Evolutionary conservation across 139 green algal species (phyloP), one percentile per base, ranked within the genome.

Genomic region (Chlorella ohadii): DNA sequence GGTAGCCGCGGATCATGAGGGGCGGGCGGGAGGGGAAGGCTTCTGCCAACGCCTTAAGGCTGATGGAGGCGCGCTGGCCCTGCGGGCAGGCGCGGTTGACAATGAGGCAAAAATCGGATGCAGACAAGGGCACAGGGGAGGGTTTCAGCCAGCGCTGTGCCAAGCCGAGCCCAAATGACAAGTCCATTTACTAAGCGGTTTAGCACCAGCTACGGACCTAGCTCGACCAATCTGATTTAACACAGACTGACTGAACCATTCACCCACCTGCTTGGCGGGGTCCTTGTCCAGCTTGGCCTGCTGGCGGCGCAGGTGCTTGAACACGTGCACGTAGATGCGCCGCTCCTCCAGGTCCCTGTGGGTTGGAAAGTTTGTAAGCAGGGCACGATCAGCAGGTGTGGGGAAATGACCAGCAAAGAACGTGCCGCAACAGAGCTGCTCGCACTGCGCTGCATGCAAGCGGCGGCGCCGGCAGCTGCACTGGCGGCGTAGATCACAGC

Each of bases 261-360:
- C 11, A 23, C 12, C 22, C 51, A 64, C 78, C 78, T 64, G 63
- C 63, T 61, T 74, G 39, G 20, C 15, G 9, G 39, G 66, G 11
- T 79, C 71, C 51, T 87, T 90, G 36, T 87, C 85, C 34, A 82
- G 39, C 66, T 65, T 64, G 31, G 72, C 72, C 59, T 82, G 72
- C 71, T 67, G 81, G 1, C 66, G 65, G 5, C 82, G 75, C 57
- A 90, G 66, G 76, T 77, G 68, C 59, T 83, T 81, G 72, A 90
- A 87, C 2, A 90, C 86, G 78, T 90, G 65, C 39, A 90, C 86
- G 28, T 83, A 84, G 6, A 90, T 86, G 56, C 82, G 76, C n/a
- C 77, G 47, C 66, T 90, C 86, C 64, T 91, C 77, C 72, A 87
- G 61, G n/a, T 85, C 78, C 51, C 83, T 82, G 83, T n/a, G 39